phyloP scores from a whole-genome alignment of 176 grass and related monocot genomes.

The Pontederia paniculata region DNA sequence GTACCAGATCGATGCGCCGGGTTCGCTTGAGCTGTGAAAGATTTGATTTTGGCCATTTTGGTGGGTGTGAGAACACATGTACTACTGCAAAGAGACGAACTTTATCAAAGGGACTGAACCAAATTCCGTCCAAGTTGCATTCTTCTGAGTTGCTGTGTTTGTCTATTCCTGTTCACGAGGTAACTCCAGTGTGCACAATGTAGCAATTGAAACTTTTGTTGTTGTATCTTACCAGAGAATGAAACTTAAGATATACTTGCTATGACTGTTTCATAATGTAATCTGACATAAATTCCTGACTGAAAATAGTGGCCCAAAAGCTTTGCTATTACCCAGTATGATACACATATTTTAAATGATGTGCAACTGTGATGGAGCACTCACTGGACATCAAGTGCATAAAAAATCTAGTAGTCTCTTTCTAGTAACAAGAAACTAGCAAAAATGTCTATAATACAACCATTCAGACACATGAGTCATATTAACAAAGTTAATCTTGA shows the following conservation, averaged over 20 bases:
- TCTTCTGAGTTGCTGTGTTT: slow-evolving; percentile 38
- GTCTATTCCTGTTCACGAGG: slow-evolving; percentile 38
- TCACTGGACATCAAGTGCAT: too few species aligned
- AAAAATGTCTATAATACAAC: too few species aligned
- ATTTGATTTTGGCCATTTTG: slow-evolving; percentile 3
- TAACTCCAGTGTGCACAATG: slow-evolving; percentile 19
- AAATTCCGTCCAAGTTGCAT: slow-evolving; percentile 20
- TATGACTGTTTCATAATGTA: background rate
- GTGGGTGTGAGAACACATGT: background rate
- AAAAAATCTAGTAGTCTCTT: too few species aligned
- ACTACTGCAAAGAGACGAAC: background rate
- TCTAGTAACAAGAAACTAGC: too few species aligned
- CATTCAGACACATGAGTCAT: too few species aligned
- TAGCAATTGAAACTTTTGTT: slow-evolving; percentile 23
- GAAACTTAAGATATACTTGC: background rate
- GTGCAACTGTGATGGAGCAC: too few species aligned
- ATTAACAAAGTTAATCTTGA: too few species aligned
- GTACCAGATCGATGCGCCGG: slow-evolving; percentile 1
- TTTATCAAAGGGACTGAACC: slow-evolving; percentile 5
- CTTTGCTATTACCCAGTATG: too few species aligned
- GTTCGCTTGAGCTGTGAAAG: slow-evolving; percentile 14
- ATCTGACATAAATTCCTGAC: too few species aligned
- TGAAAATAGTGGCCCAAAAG: too few species aligned
- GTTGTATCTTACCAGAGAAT: background rate
- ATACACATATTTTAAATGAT: too few species aligned